These are phyloP conservation scores for Hymenoscyphus infarciens DNA, from an alignment of 2,329 filamentous ascomycete genomes.

Conservation along the genomic window DNA sequence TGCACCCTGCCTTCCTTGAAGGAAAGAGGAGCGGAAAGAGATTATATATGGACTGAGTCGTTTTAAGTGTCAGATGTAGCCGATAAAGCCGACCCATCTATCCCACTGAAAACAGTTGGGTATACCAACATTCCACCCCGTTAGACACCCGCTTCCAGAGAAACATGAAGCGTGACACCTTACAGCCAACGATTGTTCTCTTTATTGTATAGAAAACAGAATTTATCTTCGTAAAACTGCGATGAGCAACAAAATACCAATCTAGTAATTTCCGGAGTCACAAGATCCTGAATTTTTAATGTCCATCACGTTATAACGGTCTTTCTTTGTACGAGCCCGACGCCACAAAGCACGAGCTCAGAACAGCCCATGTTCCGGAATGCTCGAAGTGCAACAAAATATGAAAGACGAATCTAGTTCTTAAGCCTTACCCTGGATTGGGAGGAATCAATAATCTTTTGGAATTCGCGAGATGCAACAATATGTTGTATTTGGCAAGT, in stretches of 20 bases:
- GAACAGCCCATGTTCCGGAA: neutral
- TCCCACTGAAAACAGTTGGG: neutral
- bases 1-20: too few relatives aligned
- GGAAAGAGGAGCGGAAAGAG: too few relatives aligned
- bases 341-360: neutral
- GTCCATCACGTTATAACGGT: neutral
- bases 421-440: neutral
- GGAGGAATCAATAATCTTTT: neutral
- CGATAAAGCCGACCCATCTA: too few relatives aligned
- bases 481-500: neutral
- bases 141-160: neutral
- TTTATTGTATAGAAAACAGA: neutral
- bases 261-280: neutral
- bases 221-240: neutral
- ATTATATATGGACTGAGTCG: too few relatives aligned
- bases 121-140: neutral
- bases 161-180: neutral
- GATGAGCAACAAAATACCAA: neutral
- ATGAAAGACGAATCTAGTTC: neutral
- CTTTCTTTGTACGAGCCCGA: neutral
- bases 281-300: neutral
- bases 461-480: conserved; percentile 2
- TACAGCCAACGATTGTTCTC: neutral
- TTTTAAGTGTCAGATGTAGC: too few relatives aligned
- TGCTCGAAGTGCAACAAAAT: neutral